Evolutionary conservation across 805 yeast species (phyloP).

Genomic region (Candida morakotiae): DNA sequence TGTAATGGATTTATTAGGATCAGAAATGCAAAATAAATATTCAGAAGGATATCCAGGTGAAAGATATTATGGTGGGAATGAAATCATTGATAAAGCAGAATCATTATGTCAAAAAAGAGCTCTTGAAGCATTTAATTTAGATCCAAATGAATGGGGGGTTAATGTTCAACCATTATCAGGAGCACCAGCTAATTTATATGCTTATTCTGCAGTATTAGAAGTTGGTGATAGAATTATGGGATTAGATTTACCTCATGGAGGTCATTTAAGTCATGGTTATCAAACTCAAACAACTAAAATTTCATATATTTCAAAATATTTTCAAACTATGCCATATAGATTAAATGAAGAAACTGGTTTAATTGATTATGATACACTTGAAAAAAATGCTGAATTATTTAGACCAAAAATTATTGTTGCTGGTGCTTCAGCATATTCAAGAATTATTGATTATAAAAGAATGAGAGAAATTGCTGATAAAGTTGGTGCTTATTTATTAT

Average conservation of each 20-base stretch:
- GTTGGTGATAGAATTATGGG: slow-evolving; percentile 98
- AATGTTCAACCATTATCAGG: slow-evolving; percentile 96
- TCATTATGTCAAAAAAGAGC: slow-evolving; percentile 92
- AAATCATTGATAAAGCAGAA: slow-evolving; percentile 93
- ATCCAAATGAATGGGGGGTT: slow-evolving; percentile 91
- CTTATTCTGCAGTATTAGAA: slow-evolving; percentile 90
- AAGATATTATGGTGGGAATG: slow-evolving; percentile 98
- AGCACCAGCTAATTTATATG: slow-evolving; percentile 96
- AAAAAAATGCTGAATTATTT: slow-evolving; percentile 83
- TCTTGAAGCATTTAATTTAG: slow-evolving; percentile 77
- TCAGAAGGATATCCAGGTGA: slow-evolving; percentile 99
- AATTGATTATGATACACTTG: slow-evolving; percentile 94
- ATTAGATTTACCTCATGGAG: slow-evolving; percentile 96
- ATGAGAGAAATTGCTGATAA: slow-evolving; percentile 95
- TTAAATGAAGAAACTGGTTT: slow-evolving; percentile 88
- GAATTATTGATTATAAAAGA: slow-evolving; percentile 93
- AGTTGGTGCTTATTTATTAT: slow-evolving; percentile 93
- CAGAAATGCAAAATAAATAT: slow-evolving; percentile 97
- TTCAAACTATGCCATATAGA: slow-evolving; percentile 98
- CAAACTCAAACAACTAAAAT: slow-evolving; percentile 92
- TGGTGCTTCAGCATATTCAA: slow-evolving; percentile 97
- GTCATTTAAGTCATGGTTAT: slow-evolving; percentile 97
- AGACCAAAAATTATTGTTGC: slow-evolving; percentile 97
- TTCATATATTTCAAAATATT: slow-evolving; percentile 92
- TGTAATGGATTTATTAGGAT: slow-evolving; percentile 93